phyloP scores from a whole-genome alignment of 2,329 filamentous ascomycete species.

The Periconia sp. region DNA sequence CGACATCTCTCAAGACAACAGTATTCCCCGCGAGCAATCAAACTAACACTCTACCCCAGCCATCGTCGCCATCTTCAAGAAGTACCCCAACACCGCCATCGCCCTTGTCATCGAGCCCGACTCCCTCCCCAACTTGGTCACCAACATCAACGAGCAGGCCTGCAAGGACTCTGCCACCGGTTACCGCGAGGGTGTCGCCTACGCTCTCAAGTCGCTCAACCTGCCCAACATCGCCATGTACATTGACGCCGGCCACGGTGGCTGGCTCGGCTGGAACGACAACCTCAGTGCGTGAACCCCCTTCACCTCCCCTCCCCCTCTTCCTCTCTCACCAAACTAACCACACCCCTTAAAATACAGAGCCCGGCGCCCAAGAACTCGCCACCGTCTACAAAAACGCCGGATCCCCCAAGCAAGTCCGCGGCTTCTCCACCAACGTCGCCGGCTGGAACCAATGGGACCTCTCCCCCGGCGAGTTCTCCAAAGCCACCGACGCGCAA shows the following conservation, averaged over 20 bases:
- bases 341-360: conserved; percentile 12
- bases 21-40: too few species aligned
- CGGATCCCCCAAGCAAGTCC: conserved; percentile 51
- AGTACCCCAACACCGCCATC: conserved; percentile 51
- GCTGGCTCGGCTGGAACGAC: conserved; percentile 67
- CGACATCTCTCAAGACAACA: not conserved
- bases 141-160: conserved; percentile 57
- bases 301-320: not conserved
- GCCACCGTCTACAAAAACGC: conserved; percentile 52
- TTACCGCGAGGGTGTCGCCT: conserved; percentile 61
- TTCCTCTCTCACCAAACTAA: not conserved
- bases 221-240: conserved; percentile 66
- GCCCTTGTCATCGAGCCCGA: conserved; percentile 59
- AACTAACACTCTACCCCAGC: conserved; percentile 22
- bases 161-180: conserved; percentile 60
- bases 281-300: conserved; percentile 49
- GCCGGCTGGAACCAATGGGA: conserved; percentile 61
- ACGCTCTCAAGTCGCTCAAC: conserved; percentile 61
- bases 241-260: conserved; percentile 65
- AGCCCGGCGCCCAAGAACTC: conserved; percentile 55
- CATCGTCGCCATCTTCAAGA: conserved; percentile 58
- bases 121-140: conserved; percentile 65
- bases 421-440: conserved; percentile 59
- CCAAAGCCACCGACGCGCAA: conserved; percentile 35
- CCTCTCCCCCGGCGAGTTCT: conserved; percentile 45